Evolutionary conservation across 805 yeast species (phyloP).

Genomic region (Saturnispora zaruensis): DNA sequence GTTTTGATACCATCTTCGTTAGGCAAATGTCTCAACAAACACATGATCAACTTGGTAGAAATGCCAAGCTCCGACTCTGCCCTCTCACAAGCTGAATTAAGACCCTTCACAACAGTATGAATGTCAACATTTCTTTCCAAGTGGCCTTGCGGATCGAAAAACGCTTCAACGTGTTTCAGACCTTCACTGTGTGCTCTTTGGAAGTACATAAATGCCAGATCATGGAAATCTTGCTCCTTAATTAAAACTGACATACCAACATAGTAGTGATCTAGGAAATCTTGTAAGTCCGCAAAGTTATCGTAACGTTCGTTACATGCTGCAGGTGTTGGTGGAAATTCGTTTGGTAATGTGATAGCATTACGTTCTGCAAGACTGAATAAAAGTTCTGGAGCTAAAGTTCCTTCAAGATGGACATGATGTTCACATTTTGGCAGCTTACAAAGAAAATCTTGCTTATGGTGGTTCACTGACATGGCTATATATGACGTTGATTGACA

Average conservation of each 20-base stretch:
- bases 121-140: constrained; percentile 55
- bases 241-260: constrained; percentile 73
- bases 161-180: constrained; percentile 62
- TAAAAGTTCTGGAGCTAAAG: constrained; percentile 65
- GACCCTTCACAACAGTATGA: constrained; percentile 55
- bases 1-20: constrained; percentile 49
- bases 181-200: constrained; percentile 50
- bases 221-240: constrained; percentile 63
- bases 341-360: constrained; percentile 47
- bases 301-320: constrained; percentile 52
- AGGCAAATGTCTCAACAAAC: constrained; percentile 70
- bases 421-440: constrained; percentile 85
- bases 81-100: constrained; percentile 55
- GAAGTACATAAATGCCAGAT: constrained; percentile 70
- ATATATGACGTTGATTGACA: not conserved
- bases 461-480: not conserved
- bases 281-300: constrained; percentile 61
- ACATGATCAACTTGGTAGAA: constrained; percentile 69
- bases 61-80: constrained; percentile 55
- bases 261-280: constrained; percentile 70
- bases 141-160: constrained; percentile 83
- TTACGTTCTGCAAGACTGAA: constrained; percentile 64
- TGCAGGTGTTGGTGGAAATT: constrained; percentile 52
- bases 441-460: constrained; percentile 42
- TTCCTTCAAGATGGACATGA: constrained; percentile 79